phyloP scores from a whole-genome alignment of 176 grass and related monocot species.

The Hordeum vulgare region DNA sequence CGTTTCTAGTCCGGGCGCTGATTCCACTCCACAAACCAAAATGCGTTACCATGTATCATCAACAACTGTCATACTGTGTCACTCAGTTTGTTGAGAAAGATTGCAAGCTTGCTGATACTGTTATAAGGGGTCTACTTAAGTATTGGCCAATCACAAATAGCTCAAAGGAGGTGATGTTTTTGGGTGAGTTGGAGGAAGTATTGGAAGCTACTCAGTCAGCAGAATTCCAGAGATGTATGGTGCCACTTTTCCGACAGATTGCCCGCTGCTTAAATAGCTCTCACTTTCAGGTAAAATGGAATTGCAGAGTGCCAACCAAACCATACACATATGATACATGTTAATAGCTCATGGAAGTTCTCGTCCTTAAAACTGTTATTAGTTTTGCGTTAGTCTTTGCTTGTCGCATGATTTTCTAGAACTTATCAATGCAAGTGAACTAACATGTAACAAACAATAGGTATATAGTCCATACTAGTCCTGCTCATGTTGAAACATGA shows the following conservation, averaged over 20 bases:
- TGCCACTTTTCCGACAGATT: conserved; percentile 57
- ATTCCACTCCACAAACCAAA: conserved; percentile 84
- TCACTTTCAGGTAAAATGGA: conserved; percentile 67
- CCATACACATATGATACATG: neutral
- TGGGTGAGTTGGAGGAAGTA: conserved; percentile 71
- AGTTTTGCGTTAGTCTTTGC: conserved; percentile 3
- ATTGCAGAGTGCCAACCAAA: neutral
- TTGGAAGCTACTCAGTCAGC: conserved; percentile 59
- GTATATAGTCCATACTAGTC: conserved; percentile 1
- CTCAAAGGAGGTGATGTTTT: conserved; percentile 76
- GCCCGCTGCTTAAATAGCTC: conserved; percentile 58
- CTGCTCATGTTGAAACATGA: conserved; percentile 16
- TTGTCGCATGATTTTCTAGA: neutral
- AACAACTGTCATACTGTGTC: conserved; percentile 65
- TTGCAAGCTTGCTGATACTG: conserved; percentile 74
- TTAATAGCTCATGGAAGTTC: neutral
- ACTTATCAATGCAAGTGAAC: conserved; percentile 18
- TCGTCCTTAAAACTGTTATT: neutral
- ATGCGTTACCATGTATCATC: conserved; percentile 66
- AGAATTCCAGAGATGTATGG: conserved; percentile 75
- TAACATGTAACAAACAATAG: conserved; percentile 9
- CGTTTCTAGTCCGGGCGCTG: conserved; percentile 53
- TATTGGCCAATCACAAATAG: conserved; percentile 83
- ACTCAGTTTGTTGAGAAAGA: conserved; percentile 78
- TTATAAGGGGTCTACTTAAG: conserved; percentile 68